Evolutionary conservation across 495 filamentous ascomycete species (phyloP).

Genomic region (Physcia stellaris): DNA sequence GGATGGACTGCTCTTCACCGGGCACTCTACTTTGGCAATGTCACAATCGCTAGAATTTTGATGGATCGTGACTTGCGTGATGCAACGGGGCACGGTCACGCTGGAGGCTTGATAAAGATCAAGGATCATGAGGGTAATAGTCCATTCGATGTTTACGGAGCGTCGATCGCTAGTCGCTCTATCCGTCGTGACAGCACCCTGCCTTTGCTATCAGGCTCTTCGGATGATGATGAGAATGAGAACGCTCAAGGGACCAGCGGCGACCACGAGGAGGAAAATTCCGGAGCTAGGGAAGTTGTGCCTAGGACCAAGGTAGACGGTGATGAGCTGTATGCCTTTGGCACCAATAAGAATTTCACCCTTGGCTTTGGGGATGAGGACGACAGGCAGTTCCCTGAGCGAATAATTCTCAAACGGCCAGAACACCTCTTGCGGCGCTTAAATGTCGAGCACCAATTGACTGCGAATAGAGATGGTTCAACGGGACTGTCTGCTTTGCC

Average conservation of each 20-base stretch:
- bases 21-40: slow-evolving; percentile 85
- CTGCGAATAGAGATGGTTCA: background rate
- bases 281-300: slow-evolving; percentile 14
- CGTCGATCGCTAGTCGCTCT: slow-evolving; percentile 54
- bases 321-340: slow-evolving; percentile 84
- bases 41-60: slow-evolving; percentile 67
- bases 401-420: slow-evolving; percentile 64
- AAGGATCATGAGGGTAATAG: slow-evolving; percentile 93
- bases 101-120: slow-evolving; percentile 65
- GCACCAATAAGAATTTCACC: slow-evolving; percentile 88
- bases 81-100: slow-evolving; percentile 35
- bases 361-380: slow-evolving; percentile 87
- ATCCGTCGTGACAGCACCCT: slow-evolving; percentile 21
- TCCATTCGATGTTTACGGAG: slow-evolving; percentile 80
- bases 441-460: slow-evolving; percentile 7
- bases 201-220: slow-evolving; percentile 11
- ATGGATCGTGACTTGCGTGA: slow-evolving; percentile 62
- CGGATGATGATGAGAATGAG: slow-evolving; percentile 24
- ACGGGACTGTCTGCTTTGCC: slow-evolving; percentile 39
- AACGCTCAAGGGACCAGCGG: slow-evolving; percentile 27
- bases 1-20: slow-evolving; percentile 94
- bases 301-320: slow-evolving; percentile 36
- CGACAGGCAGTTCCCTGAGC: slow-evolving; percentile 85
- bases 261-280: slow-evolving; percentile 20
- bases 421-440: slow-evolving; percentile 61